These are phyloP conservation scores for Fallopia convolvulus DNA, from an alignment of 148 eudicot species.

Conservation along the genomic window DNA sequence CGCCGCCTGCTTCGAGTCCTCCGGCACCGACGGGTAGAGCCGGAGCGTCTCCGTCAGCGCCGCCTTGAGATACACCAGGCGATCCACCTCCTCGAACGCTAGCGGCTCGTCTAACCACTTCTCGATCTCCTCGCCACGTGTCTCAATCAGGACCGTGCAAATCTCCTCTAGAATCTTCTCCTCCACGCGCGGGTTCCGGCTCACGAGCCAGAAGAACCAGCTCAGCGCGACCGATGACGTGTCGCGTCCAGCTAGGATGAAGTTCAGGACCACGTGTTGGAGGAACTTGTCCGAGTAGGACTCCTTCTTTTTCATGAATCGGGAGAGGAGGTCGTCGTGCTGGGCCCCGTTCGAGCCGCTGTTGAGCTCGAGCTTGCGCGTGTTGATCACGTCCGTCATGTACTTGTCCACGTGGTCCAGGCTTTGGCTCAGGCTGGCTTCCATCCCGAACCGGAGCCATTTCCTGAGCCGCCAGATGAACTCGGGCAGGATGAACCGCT, in stretches of 20 bases:
- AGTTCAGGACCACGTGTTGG: slow-evolving; percentile 69
- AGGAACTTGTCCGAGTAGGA: slow-evolving; percentile 60
- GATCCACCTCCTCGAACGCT: slow-evolving; percentile 71
- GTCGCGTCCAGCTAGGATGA: slow-evolving; percentile 96
- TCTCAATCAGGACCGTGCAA: slow-evolving; percentile 50
- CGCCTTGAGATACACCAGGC: slow-evolving; percentile 59
- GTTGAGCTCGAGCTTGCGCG: slow-evolving; percentile 67
- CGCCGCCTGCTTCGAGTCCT: slow-evolving; percentile 70
- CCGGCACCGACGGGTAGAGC: slow-evolving; percentile 80
- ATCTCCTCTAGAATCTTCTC: slow-evolving; percentile 53
- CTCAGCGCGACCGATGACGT: slow-evolving; percentile 92
- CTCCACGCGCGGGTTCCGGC: slow-evolving; percentile 44
- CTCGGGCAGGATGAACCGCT: slow-evolving; percentile 76
- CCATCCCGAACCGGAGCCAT: slow-evolving; percentile 72
- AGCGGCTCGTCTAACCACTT: slow-evolving; percentile 68
- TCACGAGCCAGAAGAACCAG: slow-evolving; percentile 88
- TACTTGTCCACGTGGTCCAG: slow-evolving; percentile 63
- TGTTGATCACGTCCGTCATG: slow-evolving; percentile 41
- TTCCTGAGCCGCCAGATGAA: slow-evolving; percentile 67
- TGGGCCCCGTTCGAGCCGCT: slow-evolving; percentile 23
- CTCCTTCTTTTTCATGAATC: slow-evolving; percentile 92
- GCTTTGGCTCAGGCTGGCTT: slow-evolving; percentile 43
- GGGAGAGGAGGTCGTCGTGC: slow-evolving; percentile 54
- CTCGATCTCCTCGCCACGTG: slow-evolving; percentile 53
- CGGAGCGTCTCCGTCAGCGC: slow-evolving; percentile 80